Conservation (phyloP, 2,329 filamentous ascomycete genomes). For the Lecanosticta acicola region DNA sequence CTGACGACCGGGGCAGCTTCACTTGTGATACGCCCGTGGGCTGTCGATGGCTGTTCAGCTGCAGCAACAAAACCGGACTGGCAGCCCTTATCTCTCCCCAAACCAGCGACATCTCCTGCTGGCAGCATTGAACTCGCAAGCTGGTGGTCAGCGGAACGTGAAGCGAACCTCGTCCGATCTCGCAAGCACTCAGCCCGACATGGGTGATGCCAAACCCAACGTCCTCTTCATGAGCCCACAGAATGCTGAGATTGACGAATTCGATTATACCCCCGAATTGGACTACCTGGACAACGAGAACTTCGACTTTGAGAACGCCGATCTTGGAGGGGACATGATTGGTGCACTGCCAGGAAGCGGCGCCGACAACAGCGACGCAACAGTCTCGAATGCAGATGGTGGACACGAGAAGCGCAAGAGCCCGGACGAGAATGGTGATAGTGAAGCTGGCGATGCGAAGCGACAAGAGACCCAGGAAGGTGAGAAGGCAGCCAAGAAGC, state of each 20-base stretch:
- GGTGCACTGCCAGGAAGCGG: constrained; percentile 62
- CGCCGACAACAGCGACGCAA: constrained; percentile 21
- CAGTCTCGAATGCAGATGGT: constrained; percentile 36
- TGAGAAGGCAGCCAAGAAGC: constrained; percentile 86
- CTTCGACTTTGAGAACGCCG: constrained; percentile 67
- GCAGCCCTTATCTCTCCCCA: constrained; percentile 40
- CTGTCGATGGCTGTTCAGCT: constrained; percentile 15
- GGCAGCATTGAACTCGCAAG: constrained; percentile 43
- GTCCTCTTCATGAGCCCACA: constrained; percentile 29
- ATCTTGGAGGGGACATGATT: constrained; percentile 59
- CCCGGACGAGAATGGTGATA: constrained; percentile 58
- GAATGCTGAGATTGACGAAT: constrained; percentile 23
- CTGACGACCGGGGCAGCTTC: not conserved
- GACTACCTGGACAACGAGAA: constrained; percentile 71
- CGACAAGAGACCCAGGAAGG: constrained; percentile 76
- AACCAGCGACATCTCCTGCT: constrained; percentile 44
- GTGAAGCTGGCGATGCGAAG: constrained; percentile 64
- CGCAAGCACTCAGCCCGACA: constrained; percentile 12
- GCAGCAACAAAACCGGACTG: constrained; percentile 17
- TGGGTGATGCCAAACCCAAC: constrained; percentile 20
- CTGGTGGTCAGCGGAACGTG: constrained; percentile 16
- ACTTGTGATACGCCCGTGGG: not conserved
- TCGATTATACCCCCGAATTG: constrained; percentile 62
- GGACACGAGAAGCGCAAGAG: constrained; percentile 67
- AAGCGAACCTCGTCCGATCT: constrained; percentile 12